Conservation (phyloP, 495 filamentous ascomycete species). For the Trichoderma gamsii region DNA sequence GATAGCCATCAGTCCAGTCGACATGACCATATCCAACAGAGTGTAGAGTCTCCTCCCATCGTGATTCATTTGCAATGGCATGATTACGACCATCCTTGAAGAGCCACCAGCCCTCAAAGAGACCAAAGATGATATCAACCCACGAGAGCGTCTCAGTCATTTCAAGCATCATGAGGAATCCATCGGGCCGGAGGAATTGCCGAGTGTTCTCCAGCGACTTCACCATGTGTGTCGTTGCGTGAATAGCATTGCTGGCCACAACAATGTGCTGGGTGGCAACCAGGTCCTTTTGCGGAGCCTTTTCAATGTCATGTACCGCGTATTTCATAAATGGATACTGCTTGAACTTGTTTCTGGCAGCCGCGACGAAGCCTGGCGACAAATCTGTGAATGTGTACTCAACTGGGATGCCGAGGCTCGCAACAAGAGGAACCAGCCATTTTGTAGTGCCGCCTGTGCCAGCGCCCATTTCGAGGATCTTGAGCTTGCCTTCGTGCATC, state of each 20-base stretch:
- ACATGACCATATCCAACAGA: too few relatives aligned
- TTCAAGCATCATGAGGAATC: slow-evolving; percentile 38
- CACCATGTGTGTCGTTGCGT: slow-evolving; percentile 40
- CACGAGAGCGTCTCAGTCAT: slow-evolving; percentile 35
- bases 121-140: slow-evolving; percentile 27
- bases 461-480: slow-evolving; percentile 36
- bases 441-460: slow-evolving; percentile 31
- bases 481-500: slow-evolving; percentile 22
- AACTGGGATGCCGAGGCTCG: slow-evolving; percentile 28
- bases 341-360: slow-evolving; percentile 25
- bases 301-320: slow-evolving; percentile 38
- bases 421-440: slow-evolving; percentile 21
- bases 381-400: slow-evolving; percentile 39
- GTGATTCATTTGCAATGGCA: too few relatives aligned
- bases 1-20: too few relatives aligned
- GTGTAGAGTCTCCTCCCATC: too few relatives aligned
- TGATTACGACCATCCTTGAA: too few relatives aligned
- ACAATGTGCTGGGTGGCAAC: slow-evolving; percentile 35
- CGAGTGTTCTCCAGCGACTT: slow-evolving; percentile 30
- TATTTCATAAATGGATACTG: slow-evolving; percentile 43
- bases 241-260: slow-evolving; percentile 44
- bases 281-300: slow-evolving; percentile 15
- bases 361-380: slow-evolving; percentile 34
- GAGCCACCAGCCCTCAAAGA: too few relatives aligned
- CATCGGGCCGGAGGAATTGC: slow-evolving; percentile 32